Base-by-base conservation (phyloP, 2,329 filamentous ascomycete genomes). In the Fusarium albidum region DNA sequence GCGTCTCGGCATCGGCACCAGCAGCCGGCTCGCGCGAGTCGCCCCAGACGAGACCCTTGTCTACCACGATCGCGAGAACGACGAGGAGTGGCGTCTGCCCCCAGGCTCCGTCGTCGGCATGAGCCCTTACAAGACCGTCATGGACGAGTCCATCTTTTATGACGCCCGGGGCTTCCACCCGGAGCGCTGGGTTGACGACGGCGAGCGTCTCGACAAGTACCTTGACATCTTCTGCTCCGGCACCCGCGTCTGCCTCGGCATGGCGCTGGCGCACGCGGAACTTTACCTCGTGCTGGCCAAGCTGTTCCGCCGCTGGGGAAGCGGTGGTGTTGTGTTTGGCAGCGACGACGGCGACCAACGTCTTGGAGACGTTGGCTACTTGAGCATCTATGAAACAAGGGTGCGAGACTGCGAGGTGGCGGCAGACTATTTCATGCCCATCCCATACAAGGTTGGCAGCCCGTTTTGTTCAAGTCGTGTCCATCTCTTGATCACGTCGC, bases 1-100 rank as follows among this genome's bases (percentile, higher is more conserved):
- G 60, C 76, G 82, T 7, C 68, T 82, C 5, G 75, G 80, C 44
- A 77, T 80, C 12, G 75, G 75, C 11, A 73, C 80, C 3, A 78
- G 75, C n/a, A 73, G 79, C 45, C 66, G 77, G 5, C 71, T 82
- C 2, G 76, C 81, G 44, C 79, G 81, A 2, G 68, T 80, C 14
- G 78, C 80, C 0, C 77, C 79, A 3, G 62, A 70, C 25, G 71
- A 74, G 54, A 59, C 64, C 4, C 60, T 73, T 15, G 52, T 67
- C 31, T 68, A 68, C 18, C 52, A 59, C n/a, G 72, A 74, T 40
- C 54, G 49, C 4, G 56, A 58, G 39, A 65, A 64, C 4, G 64
- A 63, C 29, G 65, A 59, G 34, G 49, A 61, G 18, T 71, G 69
- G 65, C 60, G 57, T 13, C 64, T 75, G 9, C 71, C 72, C 12